Percentiles rank a stretch among this genome's conserved stretches.
Evolutionary conservation across 495 filamentous ascomycete genomes (phyloP).

Genomic region (Neurospora sp.): DNA sequence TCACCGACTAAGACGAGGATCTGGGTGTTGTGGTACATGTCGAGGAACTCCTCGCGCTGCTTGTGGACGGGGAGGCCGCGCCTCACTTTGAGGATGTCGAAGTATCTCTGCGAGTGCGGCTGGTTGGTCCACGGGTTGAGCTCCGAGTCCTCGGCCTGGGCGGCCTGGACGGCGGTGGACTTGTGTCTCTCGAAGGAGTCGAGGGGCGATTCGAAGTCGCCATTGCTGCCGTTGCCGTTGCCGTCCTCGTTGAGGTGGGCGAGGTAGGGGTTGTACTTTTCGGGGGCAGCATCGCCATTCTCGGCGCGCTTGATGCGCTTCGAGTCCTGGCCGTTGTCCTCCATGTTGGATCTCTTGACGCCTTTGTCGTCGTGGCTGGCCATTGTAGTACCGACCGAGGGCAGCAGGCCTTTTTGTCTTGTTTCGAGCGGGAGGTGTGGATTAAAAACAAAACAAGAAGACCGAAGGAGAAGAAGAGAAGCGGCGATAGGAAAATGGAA

Average conservation of each 20-base stretch:
- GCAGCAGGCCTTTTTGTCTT: not conserved
- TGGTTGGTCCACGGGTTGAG: slow-evolving; percentile 74
- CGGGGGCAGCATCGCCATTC: slow-evolving; percentile 20
- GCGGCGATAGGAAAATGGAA: not conserved
- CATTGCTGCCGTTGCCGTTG: slow-evolving; percentile 23
- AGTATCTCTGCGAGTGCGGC: slow-evolving; percentile 72
- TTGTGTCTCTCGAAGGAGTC: slow-evolving; percentile 63
- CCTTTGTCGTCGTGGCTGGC: slow-evolving; percentile 3
- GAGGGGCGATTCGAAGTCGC: slow-evolving; percentile 41
- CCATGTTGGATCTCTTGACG: slow-evolving; percentile 23
- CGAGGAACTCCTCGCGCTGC: slow-evolving; percentile 88
- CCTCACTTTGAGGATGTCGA: slow-evolving; percentile 73
- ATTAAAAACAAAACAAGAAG: too few relatives aligned
- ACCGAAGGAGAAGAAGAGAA: not conserved
- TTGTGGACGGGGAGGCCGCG: slow-evolving; percentile 81
- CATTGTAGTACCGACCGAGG: not conserved
- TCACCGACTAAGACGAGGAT: slow-evolving; percentile 98
- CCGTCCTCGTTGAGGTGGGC: slow-evolving; percentile 69
- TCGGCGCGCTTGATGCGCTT: slow-evolving; percentile 27
- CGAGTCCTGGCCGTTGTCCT: slow-evolving; percentile 19
- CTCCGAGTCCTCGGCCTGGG: slow-evolving; percentile 68
- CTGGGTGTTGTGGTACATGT: slow-evolving; percentile 83
- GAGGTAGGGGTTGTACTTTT: slow-evolving; percentile 68
- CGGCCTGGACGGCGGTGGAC: slow-evolving; percentile 68
- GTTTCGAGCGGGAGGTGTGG: not conserved